phyloP scores from a whole-genome alignment of 371 early-diverging fungal genomes.

The Mucor plumbeus region DNA sequence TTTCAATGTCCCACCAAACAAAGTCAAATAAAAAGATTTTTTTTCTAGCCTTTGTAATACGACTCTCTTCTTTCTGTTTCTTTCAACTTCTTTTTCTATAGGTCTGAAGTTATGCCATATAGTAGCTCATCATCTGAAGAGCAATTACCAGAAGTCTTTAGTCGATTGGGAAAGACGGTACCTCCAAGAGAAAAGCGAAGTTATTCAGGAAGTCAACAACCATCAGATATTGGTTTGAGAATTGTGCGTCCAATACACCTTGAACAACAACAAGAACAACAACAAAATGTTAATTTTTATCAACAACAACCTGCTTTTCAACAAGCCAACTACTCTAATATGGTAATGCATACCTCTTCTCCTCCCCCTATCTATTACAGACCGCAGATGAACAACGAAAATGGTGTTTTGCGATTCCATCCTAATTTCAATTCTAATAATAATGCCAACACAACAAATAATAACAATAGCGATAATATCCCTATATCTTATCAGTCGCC shows the following conservation, averaged over 20 bases:
- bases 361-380: not conserved
- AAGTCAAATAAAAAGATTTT: slow-evolving; percentile 6
- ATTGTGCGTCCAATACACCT: not conserved
- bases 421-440: not conserved
- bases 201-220: not conserved
- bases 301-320: not conserved
- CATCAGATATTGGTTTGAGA: not conserved
- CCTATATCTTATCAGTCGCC: not conserved
- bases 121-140: not conserved
- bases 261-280: not conserved
- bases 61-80: not conserved
- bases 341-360: not conserved
- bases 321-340: not conserved
- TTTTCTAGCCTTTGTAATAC: not conserved
- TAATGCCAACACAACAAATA: not conserved
- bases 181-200: not conserved
- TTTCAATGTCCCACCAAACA: not conserved
- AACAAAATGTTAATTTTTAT: too few relatives aligned
- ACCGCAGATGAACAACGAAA: not conserved
- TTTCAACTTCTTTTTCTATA: not conserved
- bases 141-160: not conserved
- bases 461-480: not conserved
- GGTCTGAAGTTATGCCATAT: not conserved
- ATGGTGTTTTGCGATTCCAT: not conserved
- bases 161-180: not conserved